Evolutionary conservation across 2,329 filamentous ascomycete species (phyloP), one percentile per base, ranked within the genome.

Genomic region (Fusarium goolgardi): DNA sequence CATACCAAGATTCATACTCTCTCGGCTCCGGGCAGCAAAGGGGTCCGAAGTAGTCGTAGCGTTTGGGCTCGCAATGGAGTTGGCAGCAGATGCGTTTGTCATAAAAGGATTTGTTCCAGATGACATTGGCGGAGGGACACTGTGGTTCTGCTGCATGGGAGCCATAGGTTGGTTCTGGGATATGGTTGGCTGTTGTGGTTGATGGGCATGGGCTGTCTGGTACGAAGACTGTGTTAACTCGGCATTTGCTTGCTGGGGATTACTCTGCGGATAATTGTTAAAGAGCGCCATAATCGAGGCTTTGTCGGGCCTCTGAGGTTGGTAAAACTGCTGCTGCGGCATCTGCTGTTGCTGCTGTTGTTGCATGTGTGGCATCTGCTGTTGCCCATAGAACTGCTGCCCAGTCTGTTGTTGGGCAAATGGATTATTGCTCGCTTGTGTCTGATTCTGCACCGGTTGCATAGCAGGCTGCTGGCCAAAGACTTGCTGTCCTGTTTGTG

Each of bases 201-300:
- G 70, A 34, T 56, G 29, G 18, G 49, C 39, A 40, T 71, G 64
- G 9, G 29, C 23, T 20, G 45, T 20, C 27, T 60, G 63, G 16
- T 55, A 58, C 31, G 50, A 50, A 40, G 43, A 75, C 55, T 75
- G 71, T 27, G 71, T 75, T 11, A 67, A 70, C 27, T 75, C 71
- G 35, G 79, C 73, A 27, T 66, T 63, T 20, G 79, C 67, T 29
- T 79, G 75, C 31, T 81, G 78, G 6, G 84, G 82, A 2, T 80
- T 34, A 84, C 77, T 50, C 10, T 88, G 84, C 10, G 86, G 83
- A 39, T 89, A 86, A 74, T 87, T 89, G 73, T 85, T 87, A 78
- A 92, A 95, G 13, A 96, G 79, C 8, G 92, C 90, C 77, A 95
- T 82, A 61, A 96, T 95, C 6, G 90, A 90, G 5, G 86, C 87